Base-by-base conservation (phyloP, 495 filamentous ascomycete species). In the Podospora sp. region DNA sequence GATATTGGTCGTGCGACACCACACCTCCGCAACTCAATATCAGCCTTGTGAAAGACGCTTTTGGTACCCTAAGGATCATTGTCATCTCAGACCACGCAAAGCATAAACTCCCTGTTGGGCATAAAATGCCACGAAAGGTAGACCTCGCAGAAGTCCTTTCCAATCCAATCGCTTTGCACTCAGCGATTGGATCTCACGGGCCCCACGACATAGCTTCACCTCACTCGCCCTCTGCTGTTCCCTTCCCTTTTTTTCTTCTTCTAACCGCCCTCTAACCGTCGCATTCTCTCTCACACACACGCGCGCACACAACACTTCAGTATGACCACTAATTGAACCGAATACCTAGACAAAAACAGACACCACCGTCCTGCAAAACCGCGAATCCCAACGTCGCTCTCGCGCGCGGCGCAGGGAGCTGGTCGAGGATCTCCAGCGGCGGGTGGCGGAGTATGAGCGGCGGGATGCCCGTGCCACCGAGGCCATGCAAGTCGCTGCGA, bases 371-470 rank as follows among this genome's bases (percentile, higher is more conserved):
- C 18, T 26, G 25, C 51, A 35, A 36, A 65, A 65, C 63, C 81
- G 89, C 22, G 87, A 90, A 27, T 90, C 90, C 69, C 89, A 91
- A 72, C 86, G 89, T 21, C 88, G 84, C 49, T 89, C 87, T 40
- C 85, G 89, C 50, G 87, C 88, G n/a, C 79, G 85, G 22, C 84
- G 83, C 56, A 87, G 87, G 71, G 85, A 88, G 71, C 85, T 90
- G 71, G 75, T 88, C 29, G 79, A 84, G 25, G 85, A 87, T 29
- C 75, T 91, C 25, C 87, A 90, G 72, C 73, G 76, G 36, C 84
- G 83, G 60, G 71, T 88, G 24, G 79, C 79, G 1, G 68, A 73
- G 1, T 84, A 79, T 62, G 85, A 90, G 72, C 76, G 73, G 9
- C 63, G 66, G 24, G 85, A 85, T 51, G 78, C 84, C 3, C 68